Percentiles rank a stretch among this genome's conserved stretches.
phyloP scores from a whole-genome alignment of 1,284 basidiomycete genomes.

The Austropuccinia psidii region DNA sequence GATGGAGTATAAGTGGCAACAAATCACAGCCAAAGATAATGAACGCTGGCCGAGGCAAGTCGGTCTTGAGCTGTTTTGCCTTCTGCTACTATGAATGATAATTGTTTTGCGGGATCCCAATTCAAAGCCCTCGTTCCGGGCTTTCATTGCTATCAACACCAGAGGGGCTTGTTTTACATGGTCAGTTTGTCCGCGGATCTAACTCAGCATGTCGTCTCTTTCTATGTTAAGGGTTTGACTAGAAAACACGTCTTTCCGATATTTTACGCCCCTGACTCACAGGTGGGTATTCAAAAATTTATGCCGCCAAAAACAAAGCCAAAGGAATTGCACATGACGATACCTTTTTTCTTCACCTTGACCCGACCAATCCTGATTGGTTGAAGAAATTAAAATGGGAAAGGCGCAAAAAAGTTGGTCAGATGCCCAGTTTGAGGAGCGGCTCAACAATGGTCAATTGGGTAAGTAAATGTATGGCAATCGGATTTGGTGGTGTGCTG shows the following conservation, averaged over 20 bases:
- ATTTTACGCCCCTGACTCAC: background rate
- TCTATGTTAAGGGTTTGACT: background rate
- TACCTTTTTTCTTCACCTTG: slow-evolving; percentile 72
- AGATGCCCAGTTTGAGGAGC: slow-evolving; percentile 44
- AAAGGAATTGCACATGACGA: slow-evolving; percentile 83
- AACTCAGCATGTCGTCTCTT: background rate
- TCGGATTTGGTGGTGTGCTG: slow-evolving; percentile 83
- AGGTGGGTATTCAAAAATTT: slow-evolving; percentile 80
- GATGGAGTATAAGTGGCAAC: slow-evolving; percentile 77
- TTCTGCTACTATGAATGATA: background rate
- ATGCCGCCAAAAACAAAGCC: slow-evolving; percentile 65
- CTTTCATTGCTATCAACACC: slow-evolving; percentile 75
- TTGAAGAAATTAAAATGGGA: slow-evolving; percentile 68
- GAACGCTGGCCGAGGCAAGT: slow-evolving; percentile 57
- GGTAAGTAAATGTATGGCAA: slow-evolving; percentile 58
- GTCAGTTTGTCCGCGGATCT: slow-evolving; percentile 47
- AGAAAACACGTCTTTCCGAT: background rate
- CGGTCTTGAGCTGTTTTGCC: slow-evolving; percentile 6
- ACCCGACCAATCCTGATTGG: slow-evolving; percentile 29
- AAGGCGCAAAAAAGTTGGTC: slow-evolving; percentile 68
- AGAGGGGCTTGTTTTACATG: slow-evolving; percentile 76
- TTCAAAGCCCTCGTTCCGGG: slow-evolving; percentile 51
- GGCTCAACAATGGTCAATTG: slow-evolving; percentile 80
- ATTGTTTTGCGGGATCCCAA: too few relatives aligned
- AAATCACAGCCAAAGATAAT: slow-evolving; percentile 64